Percentiles rank a stretch among this genome's conserved stretches.
phyloP scores from a whole-genome alignment of 768 basidiomycete species.

The Mycena maculata region DNA sequence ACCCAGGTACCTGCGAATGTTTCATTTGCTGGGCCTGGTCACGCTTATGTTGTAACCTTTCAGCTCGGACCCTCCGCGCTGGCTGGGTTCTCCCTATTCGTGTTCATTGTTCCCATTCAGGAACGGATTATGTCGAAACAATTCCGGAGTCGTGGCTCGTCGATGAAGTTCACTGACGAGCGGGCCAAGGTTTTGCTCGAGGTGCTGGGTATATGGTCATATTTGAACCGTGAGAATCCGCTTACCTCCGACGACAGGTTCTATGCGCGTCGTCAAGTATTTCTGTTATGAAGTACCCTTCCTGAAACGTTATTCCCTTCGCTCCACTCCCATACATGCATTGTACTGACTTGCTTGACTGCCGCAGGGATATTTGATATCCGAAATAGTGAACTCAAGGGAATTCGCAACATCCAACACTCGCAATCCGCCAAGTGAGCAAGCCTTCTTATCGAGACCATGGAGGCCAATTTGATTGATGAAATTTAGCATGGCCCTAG shows the following conservation, averaged over 20 bases:
- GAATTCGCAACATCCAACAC: slow-evolving; percentile 67
- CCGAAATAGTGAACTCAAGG: slow-evolving; percentile 65
- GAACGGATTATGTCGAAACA: slow-evolving; percentile 71
- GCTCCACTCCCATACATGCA: neutral
- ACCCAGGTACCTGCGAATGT: slow-evolving; percentile 54
- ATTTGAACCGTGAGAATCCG: neutral
- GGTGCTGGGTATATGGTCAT: slow-evolving; percentile 57
- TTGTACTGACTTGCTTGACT: neutral
- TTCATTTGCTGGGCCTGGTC: slow-evolving; percentile 4
- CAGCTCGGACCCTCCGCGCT: slow-evolving; percentile 80
- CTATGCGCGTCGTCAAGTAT: slow-evolving; percentile 80
- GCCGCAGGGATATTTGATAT: slow-evolving; percentile 65
- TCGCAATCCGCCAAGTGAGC: slow-evolving; percentile 73
- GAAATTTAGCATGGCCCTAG: slow-evolving; percentile 58
- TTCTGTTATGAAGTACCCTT: slow-evolving; percentile 81
- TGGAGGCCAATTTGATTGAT: slow-evolving; percentile 9
- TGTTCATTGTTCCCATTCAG: slow-evolving; percentile 72
- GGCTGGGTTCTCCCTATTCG: slow-evolving; percentile 75
- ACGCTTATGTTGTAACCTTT: slow-evolving; percentile 19
- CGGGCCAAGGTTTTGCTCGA: slow-evolving; percentile 75
- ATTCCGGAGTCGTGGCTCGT: slow-evolving; percentile 62
- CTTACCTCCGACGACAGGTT: slow-evolving; percentile 44
- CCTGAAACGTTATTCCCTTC: slow-evolving; percentile 61
- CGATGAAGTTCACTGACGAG: slow-evolving; percentile 72
- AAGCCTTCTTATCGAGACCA: neutral